These are phyloP conservation scores for Euphorbia celastroides DNA, from an alignment of 441 rosid genomes.

Conservation along the genomic window DNA sequence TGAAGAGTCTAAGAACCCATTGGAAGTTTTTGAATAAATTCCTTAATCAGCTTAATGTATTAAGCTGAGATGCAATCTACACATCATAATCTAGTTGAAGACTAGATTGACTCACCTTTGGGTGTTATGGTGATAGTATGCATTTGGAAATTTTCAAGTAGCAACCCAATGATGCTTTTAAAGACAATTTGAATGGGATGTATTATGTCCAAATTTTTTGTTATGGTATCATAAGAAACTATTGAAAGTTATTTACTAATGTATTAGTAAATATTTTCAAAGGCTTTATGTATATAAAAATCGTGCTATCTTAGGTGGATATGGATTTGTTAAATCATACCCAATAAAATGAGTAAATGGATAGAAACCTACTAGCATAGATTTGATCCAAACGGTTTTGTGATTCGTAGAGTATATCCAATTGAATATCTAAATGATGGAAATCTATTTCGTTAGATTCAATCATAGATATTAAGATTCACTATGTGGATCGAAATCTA, in stretches of 20 bases:
- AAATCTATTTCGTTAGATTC: background rate
- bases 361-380: background rate
- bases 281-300: too few relatives aligned
- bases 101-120: background rate
- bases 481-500: background rate
- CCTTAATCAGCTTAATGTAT: too few relatives aligned
- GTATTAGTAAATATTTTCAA: background rate
- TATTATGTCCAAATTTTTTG: background rate
- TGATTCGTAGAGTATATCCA: too few relatives aligned
- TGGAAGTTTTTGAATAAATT: too few relatives aligned
- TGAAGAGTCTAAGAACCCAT: too few relatives aligned
- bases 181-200: too few relatives aligned
- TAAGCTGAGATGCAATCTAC: too few relatives aligned
- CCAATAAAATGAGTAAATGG: too few relatives aligned
- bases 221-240: background rate
- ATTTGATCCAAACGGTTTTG: background rate
- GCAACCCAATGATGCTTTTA: background rate
- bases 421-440: background rate
- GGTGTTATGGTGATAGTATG: background rate
- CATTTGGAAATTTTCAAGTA: background rate
- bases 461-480: background rate
- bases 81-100: background rate
- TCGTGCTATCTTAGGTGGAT: too few relatives aligned
- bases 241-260: background rate
- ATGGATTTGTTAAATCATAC: too few relatives aligned